These are phyloP conservation scores for Aureobasidium sp. DNA, from an alignment of 2,329 filamentous ascomycete species.

Conservation along the genomic window DNA sequence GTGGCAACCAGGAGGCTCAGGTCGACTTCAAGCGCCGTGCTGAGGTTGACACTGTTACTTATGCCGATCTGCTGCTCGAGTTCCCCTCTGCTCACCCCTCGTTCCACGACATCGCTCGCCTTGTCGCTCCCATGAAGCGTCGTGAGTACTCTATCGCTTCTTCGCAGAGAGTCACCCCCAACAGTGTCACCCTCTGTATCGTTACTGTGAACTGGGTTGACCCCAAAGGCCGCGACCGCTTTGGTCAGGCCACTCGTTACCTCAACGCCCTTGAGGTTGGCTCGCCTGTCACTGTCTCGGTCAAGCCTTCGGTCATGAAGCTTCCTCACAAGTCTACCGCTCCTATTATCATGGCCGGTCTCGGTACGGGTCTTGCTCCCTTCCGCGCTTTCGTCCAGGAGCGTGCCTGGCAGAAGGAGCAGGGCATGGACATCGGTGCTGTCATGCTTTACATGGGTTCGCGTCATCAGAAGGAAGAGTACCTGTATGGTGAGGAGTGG, in stretches of 20 bases:
- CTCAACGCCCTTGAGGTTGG: constrained; percentile 70
- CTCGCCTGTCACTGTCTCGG: constrained; percentile 75
- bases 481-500: constrained; percentile 98
- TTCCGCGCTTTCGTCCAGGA: constrained; percentile 99
- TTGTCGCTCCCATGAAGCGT: constrained; percentile 88
- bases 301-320: constrained; percentile 99
- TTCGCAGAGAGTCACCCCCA: constrained; percentile 88
- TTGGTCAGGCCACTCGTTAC: constrained; percentile 89
- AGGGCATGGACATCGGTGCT: constrained; percentile 87
- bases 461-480: constrained; percentile 95
- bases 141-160: constrained; percentile 99
- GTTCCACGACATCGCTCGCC: constrained; percentile 81
- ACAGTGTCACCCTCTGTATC: constrained; percentile 86
- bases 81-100: constrained; percentile 81
- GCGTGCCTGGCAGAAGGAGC: constrained; percentile 94
- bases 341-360: constrained; percentile 96
- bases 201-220: constrained; percentile 97
- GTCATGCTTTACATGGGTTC: constrained; percentile 96
- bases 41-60: constrained; percentile 87
- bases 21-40: constrained; percentile 86
- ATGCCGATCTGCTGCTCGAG: constrained; percentile 81
- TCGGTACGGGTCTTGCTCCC: constrained; percentile 96
- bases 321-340: constrained; percentile 80
- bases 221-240: constrained; percentile 75
- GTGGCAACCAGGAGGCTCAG: constrained; percentile 59